Base-by-base conservation (phyloP, 192 early-diverging fungal species). In the Thamnidium elegans region DNA sequence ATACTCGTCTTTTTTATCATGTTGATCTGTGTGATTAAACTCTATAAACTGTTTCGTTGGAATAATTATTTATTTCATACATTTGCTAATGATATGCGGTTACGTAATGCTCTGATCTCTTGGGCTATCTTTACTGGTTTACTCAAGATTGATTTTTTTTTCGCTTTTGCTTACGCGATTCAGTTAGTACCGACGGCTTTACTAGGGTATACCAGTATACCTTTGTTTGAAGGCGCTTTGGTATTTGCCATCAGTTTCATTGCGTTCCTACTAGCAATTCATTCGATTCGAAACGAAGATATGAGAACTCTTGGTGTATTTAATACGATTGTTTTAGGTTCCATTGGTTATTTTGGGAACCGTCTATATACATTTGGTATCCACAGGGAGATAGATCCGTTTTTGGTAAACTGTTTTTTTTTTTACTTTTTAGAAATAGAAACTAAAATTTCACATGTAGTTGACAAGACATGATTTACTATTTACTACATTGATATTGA, bases 281-380 rank as follows among this genome's bases (percentile, higher is more conserved):
- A 42, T 58, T 15, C 32, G n/a, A 31, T 20, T 7, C 5, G 19
- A 5, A 58, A 36, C 10, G 55, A 58, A 19, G 17, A 58, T 42
- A 43, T 58, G 10, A 39, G 7, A 39, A 3, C 36, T 42, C 5
- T 58, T 15, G 3, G 15, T 20, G 15, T 58, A 7, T 36, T 58
- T 43, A 19, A 4, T 15, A 19, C n/a, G 1, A 20, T 15, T 11
- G n/a, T 42, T 4, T 20, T 32, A 17, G 36, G 17, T 39, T 39
- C 19, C 1, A 42, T 42, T 42, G 55, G 55, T 17, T 58, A 58
- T n/a, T 58, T 58, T 23, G 36, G 31, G 4, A 42, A 58, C 36
- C 15, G 55, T 3, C n/a, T 36, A 2, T 58, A 31, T 42, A 58
- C 55, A 42, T 58, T 58, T 20, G 55, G 55, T 6, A 11, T 58